Evolutionary conservation across 352 stramenopile genomes (phyloP), one percentile per base, ranked within the genome.

Genomic region (Phytophthora citricola): DNA sequence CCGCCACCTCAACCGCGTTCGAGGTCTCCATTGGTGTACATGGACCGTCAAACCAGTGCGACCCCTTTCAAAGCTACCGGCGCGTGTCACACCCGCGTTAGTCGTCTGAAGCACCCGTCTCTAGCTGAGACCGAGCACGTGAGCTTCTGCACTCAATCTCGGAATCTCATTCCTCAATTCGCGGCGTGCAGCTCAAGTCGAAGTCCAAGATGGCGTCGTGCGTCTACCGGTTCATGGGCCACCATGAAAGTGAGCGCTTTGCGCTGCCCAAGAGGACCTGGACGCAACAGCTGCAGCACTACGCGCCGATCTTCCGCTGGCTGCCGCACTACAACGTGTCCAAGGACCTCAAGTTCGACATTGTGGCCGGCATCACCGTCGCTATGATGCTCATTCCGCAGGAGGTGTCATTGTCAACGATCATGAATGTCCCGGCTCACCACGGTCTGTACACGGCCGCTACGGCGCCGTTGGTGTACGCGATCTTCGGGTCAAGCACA

Each of bases 341-440:
- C 15, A 71, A 77, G 17, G 71, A 89, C 58, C 71, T 89, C 63
- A 86, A 85, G 62, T 81, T 78, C 51, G 79, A 85, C 49, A 47
- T 89, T 24, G 58, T 84, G 10, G 79, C 78, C 0, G 78, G 76
- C 24, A 69, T 87, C 52, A 87, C 78, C 5, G 78, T 87, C 10
- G 87, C 84, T 50, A 87, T 97, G 71, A 97, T 97, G 90, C 79
- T 93, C 45, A 86, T 98, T 46, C 91, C 91, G 14, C 88, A 97
- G 58, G 83, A 87, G 36, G 91, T 98, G 63, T 90, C 78, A 60
- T 92, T 97, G 64, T 89, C 89, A 20, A 93, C 89, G 36, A 79
- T 97, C 36, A 95, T 95, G 79, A 70, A 83, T 52, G 72, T 98
- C 14, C 87, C 90, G 8, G 73, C 90, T 0, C 75, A 97, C 48